These are phyloP conservation scores for Pythium utonaiense DNA, from an alignment of 352 stramenopile species.

Conservation along the genomic window DNA sequence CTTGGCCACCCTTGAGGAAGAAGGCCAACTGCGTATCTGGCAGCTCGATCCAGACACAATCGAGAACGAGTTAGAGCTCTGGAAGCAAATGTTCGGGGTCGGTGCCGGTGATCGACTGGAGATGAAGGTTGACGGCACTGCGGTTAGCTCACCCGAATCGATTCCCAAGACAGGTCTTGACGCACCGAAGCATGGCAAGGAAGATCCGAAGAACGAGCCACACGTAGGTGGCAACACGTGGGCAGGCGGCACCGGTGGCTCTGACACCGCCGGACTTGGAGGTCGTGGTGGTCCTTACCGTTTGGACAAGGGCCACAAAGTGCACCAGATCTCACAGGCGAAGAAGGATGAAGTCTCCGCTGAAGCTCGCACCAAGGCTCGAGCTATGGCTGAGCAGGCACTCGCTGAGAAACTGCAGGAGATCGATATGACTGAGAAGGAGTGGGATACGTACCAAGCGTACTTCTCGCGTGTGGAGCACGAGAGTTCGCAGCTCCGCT, in stretches of 20 bases:
- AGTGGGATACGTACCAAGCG: constrained; percentile 75
- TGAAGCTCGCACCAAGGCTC: constrained; percentile 61
- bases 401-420: constrained; percentile 63
- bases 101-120: constrained; percentile 25
- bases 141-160: constrained; percentile 34
- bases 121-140: constrained; percentile 46
- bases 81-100: constrained; percentile 66
- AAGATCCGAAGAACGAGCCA: constrained; percentile 91
- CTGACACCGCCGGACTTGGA: constrained; percentile 91
- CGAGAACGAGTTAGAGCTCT: constrained; percentile 43
- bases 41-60: constrained; percentile 51
- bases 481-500: constrained; percentile 74
- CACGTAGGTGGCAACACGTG: constrained; percentile 95
- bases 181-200: constrained; percentile 91
- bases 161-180: constrained; percentile 64
- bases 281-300: constrained; percentile 93
- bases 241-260: constrained; percentile 91
- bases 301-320: constrained; percentile 90
- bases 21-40: constrained; percentile 56
- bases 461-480: constrained; percentile 72
- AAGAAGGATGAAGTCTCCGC: constrained; percentile 93
- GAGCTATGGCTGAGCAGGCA: constrained; percentile 70
- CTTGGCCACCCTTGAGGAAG: constrained; percentile 50
- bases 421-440: constrained; percentile 84
- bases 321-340: constrained; percentile 93